Percentiles rank a stretch among this genome's conserved stretches.
These are phyloP conservation scores for Coemansia sp. DNA, from an alignment of 192 early-diverging fungal genomes.

Conservation along the genomic window DNA sequence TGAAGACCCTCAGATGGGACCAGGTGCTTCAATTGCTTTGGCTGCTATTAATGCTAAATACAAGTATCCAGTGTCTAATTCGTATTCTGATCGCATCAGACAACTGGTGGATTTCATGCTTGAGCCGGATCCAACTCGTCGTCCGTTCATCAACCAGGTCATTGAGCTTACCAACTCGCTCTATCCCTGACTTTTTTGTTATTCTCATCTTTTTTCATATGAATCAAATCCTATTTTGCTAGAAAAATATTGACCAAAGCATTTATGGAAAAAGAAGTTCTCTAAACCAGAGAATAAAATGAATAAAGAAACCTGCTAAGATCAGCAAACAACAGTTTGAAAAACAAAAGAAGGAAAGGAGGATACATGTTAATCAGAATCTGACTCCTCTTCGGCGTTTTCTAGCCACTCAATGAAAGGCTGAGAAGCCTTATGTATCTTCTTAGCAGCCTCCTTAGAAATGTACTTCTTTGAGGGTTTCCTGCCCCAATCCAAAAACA, in stretches of 20 bases:
- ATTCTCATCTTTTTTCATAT: background rate
- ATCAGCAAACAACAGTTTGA: background rate
- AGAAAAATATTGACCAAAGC: background rate
- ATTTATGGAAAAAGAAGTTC: no score
- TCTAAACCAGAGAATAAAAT: no score
- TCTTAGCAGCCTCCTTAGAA: constrained; percentile 73
- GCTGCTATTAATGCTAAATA: constrained; percentile 69
- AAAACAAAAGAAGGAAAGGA: constrained; percentile 14
- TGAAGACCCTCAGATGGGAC: constrained; percentile 62
- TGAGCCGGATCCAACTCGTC: constrained; percentile 55
- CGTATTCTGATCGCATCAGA: constrained; percentile 58
- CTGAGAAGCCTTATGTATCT: constrained; percentile 79
- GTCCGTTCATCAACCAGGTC: constrained; percentile 64
- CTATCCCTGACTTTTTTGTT: constrained; percentile 3
- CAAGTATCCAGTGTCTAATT: constrained; percentile 47
- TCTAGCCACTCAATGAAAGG: constrained; percentile 91
- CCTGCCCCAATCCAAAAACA: constrained; percentile 86
- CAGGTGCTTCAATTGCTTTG: constrained; percentile 69
- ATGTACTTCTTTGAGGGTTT: constrained; percentile 83
- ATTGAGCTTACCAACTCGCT: constrained; percentile 32
- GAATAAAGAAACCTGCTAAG: no score
- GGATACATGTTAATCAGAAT: constrained; percentile 26
- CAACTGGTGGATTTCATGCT: constrained; percentile 64
- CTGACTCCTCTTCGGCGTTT: constrained; percentile 82
- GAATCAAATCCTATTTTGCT: background rate